Evolutionary conservation across 2,329 filamentous ascomycete genomes (phyloP), one percentile per base, ranked within the genome.

Genomic region (Ophiostoma sp.): DNA sequence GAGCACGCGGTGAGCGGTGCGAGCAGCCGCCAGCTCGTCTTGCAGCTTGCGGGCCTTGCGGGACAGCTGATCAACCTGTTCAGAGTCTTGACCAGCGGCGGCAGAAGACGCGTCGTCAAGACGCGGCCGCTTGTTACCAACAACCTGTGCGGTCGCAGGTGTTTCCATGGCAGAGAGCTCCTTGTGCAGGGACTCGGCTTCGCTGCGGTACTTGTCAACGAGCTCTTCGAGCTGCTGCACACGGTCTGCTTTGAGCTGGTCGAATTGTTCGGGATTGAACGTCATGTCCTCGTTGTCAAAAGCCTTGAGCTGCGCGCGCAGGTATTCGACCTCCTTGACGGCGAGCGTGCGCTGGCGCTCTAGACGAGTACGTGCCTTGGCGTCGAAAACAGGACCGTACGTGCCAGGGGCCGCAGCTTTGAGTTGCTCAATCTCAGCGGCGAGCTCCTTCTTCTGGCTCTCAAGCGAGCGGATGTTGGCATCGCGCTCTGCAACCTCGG

Each of bases 291-390:
- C 95, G 0, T 87, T 85, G 74, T 98, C 92, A 70, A 96, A 90
- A 0, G 91, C 89, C 78, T 93, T 93, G 67, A 98, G 84, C 77
- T 99, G 95, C 0, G 92, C 94, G 36, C 95, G 90, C 6, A 99
- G 84, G 76, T 96, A 97, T 73, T 97, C 93, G 0, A 95, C 92
- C 76, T 99, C 96, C 75, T 97, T 97, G 38, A 92, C 84, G 0
- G 93, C 92, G 7, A 99, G 84, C 0, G 85, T 86, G 69, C 92
- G 90, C 76, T 98, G 94, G 69, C 95, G 85, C 74, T 99, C 94
- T 0, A 97, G 80, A 44, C 95, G 86, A 67, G 90, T 81, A 60
- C 87, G 88, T 1, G 85, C 84, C 78, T 93, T 90, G 74, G 92
- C 90, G 8, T 65, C 67, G 8, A 42, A 44, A 9, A 42, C 63